phyloP scores from a whole-genome alignment of 78 protist genomes.

The Kipferlia bialata region DNA sequence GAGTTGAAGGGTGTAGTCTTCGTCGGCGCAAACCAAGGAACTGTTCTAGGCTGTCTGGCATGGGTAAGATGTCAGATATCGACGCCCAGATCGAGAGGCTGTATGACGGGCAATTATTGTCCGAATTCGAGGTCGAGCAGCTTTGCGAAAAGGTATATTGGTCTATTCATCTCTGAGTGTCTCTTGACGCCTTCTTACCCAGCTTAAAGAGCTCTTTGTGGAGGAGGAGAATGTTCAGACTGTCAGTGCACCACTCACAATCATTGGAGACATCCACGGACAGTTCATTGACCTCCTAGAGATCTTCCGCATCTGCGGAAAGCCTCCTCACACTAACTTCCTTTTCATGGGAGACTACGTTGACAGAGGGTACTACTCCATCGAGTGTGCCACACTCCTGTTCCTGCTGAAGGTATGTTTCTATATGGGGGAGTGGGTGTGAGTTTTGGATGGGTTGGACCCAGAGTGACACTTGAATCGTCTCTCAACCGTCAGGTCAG shows the following conservation, averaged over 20 bases:
- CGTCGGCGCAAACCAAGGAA: too few species aligned
- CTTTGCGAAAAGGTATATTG: background rate
- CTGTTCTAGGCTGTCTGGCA: too few species aligned
- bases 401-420: slow-evolving; percentile 80
- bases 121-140: background rate
- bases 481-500: background rate
- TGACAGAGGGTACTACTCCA: slow-evolving; percentile 93
- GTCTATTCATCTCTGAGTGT: too few species aligned
- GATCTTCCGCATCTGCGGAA: slow-evolving; percentile 86
- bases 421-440: slow-evolving; percentile 6
- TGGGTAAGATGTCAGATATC: too few species aligned
- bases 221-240: slow-evolving; percentile 91
- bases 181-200: too few species aligned
- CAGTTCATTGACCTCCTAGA: slow-evolving; percentile 93
- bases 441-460: background rate
- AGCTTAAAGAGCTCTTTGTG: slow-evolving; percentile 65
- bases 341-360: slow-evolving; percentile 98
- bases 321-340: slow-evolving; percentile 84
- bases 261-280: slow-evolving; percentile 99
- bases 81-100: background rate
- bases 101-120: background rate
- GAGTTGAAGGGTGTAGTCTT: too few species aligned
- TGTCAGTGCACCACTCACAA: slow-evolving; percentile 89
- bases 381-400: slow-evolving; percentile 88
- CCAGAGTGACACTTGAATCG: background rate